Evolutionary conservation across 768 basidiomycete species (phyloP).

Genomic region (Tricholoma terreum): DNA sequence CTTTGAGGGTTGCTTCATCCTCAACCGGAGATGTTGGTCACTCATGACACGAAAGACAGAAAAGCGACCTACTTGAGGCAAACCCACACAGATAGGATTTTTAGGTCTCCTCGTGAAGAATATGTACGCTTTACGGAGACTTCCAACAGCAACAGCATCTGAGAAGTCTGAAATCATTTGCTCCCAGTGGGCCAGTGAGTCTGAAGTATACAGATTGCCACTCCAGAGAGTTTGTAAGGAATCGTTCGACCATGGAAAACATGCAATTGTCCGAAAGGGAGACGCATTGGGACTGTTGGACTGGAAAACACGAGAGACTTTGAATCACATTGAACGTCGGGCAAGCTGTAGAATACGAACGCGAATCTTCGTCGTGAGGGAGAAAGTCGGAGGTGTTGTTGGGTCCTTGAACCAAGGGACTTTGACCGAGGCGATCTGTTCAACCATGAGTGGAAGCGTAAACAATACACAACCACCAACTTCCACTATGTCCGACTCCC

Average conservation of each 20-base stretch:
- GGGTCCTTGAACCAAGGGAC: conserved; percentile 37
- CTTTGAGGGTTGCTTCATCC: conserved; percentile 7
- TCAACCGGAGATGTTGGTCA: conserved; percentile 2
- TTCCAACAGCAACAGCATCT: conserved; percentile 51
- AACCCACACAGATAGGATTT: conserved; percentile 32
- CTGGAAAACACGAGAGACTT: conserved; percentile 17
- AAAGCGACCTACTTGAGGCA: conserved; percentile 30
- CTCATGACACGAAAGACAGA: background rate
- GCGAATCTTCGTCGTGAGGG: conserved; percentile 38
- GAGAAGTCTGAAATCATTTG: conserved; percentile 44
- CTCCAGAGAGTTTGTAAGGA: conserved; percentile 40
- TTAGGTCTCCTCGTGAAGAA: conserved; percentile 33
- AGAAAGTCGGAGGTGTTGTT: conserved; percentile 35
- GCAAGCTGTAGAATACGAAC: conserved; percentile 36
- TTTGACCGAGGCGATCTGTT: background rate
- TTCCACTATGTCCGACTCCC: conserved; percentile 35
- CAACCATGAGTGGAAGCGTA: background rate
- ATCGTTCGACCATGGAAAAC: conserved; percentile 45
- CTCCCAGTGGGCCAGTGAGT: conserved; percentile 41
- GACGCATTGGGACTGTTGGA: conserved; percentile 24
- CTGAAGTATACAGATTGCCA: conserved; percentile 27
- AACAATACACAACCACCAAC: conserved; percentile 13
- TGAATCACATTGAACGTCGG: background rate
- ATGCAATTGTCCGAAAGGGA: conserved; percentile 39
- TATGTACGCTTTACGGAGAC: conserved; percentile 32